Evolutionary conservation across 129 eudicot genomes (phyloP), one percentile per base, ranked within the genome.

Genomic region (Artemisia argyi): DNA sequence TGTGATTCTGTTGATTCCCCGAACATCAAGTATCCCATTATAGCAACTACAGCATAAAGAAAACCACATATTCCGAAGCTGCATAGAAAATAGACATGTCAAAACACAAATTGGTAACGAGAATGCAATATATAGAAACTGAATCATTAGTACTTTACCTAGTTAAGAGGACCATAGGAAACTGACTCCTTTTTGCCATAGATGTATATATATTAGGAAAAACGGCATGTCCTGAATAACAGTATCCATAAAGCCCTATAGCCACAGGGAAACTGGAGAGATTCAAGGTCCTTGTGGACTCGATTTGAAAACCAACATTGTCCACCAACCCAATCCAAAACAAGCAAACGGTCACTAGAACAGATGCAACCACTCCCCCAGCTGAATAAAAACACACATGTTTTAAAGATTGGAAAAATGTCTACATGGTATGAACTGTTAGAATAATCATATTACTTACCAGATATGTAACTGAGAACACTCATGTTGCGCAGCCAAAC

Each of bases 151-250:
- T 39, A 55, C 3, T 20, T 82, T 69, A 88, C 98, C 98, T 90
- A 42, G 89, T 69, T 65, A 94, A 74, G 66, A 94, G 97, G 62
- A 94, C 92, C 50, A 85, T 65, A 55, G 96, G 85, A 73, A 62
- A 94, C 71, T 88, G 96, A 65, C 75, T 86, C 10, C 78, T 89
- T 66, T 90, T 86, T 11, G 73, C 84, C 98, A 94, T 87, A 11
- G 98, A 94, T 48, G 96, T 82, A 64, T 94, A 94, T 18, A 94
- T 94, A 63, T 94, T 94, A 68, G 98, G 98, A 78, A 94, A 90
- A 16, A 94, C 97, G 0, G 98, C 96, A 55, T 94, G 98, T 16
- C 98, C 98, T 58, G 97, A 88, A 78, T 83, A 94, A 87, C 98
- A 94, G 62, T 79, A 90, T 11, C 97, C 97, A 66, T 90, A 94